Evolutionary conservation across 768 basidiomycete genomes (phyloP).

Genomic region (Vararia minispora): DNA sequence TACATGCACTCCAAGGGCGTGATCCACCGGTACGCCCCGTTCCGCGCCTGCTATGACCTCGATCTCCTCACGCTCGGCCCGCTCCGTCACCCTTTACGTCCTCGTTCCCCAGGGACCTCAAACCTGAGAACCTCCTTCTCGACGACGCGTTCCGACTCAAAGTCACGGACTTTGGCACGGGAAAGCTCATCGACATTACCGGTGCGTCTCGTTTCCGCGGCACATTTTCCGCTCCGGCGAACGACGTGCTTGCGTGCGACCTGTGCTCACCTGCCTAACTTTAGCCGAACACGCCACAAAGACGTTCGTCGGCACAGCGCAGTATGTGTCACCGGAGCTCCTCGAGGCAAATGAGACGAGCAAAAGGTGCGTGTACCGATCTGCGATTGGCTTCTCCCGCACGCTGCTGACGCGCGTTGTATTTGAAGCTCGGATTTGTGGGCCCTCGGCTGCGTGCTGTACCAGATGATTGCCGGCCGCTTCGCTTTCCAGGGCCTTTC

Average conservation of each 20-base stretch:
- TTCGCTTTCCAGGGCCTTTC: constrained; percentile 89
- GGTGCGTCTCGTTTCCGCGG: constrained; percentile 39
- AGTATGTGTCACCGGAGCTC: constrained; percentile 85
- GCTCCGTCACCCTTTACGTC: background rate
- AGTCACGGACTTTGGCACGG: constrained; percentile 96
- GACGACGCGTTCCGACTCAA: constrained; percentile 80
- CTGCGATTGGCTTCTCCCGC: background rate
- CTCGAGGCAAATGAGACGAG: constrained; percentile 64
- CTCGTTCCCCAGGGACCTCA: constrained; percentile 44
- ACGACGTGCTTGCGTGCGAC: too few species aligned
- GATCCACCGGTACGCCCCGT: constrained; percentile 56
- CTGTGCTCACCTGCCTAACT: too few species aligned
- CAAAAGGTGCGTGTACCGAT: constrained; percentile 43
- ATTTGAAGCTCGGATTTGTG: constrained; percentile 79
- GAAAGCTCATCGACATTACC: constrained; percentile 54
- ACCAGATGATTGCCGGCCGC: constrained; percentile 83
- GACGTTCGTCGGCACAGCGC: constrained; percentile 84
- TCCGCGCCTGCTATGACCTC: constrained; percentile 4
- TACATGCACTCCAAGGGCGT: constrained; percentile 89
- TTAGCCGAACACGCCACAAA: constrained; percentile 39
- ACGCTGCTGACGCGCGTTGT: constrained; percentile 4
- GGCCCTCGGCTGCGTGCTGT: constrained; percentile 92
- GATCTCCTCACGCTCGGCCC: constrained; percentile 4
- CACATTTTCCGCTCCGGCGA: background rate
- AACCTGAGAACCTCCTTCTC: constrained; percentile 86